A percentile compares a stretch with the other conserved stretches of the same genome.
Evolutionary conservation across 1,139 yeast genomes (phyloP).

Genomic region (Wickerhamomyces sp.): DNA sequence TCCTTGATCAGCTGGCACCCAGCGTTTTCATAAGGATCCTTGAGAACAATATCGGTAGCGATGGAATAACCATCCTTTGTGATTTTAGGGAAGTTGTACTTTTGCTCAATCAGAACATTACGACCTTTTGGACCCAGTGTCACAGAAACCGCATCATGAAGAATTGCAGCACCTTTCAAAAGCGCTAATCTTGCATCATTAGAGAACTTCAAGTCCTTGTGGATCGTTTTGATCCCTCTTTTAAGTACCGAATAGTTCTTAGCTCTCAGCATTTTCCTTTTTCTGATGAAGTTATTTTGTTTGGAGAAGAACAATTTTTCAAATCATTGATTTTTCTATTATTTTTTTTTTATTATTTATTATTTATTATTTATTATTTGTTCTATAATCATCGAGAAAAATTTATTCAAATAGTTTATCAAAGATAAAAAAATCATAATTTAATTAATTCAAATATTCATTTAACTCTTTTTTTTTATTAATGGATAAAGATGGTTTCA

Average conservation of each 20-base stretch:
- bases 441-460: neutral
- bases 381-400: no score
- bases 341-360: no score
- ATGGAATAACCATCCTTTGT: constrained; percentile 25
- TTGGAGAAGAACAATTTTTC: neutral
- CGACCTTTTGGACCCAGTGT: constrained; percentile 26
- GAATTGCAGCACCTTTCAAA: constrained; percentile 21
- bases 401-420: no score
- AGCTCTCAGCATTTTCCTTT: constrained; percentile 2
- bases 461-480: no score
- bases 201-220: constrained; percentile 22
- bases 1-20: constrained; percentile 23
- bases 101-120: constrained; percentile 22
- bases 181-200: constrained; percentile 21
- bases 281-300: neutral
- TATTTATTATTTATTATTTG: no score
- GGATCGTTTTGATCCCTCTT: constrained; percentile 16
- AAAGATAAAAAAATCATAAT: neutral
- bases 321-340: neutral
- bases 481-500: constrained; percentile 36
- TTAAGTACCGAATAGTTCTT: neutral
- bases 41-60: constrained; percentile 17
- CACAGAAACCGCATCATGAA: constrained; percentile 23
- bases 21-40: constrained; percentile 20
- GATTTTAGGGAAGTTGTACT: constrained; percentile 23